Evolutionary conservation across 768 basidiomycete species (phyloP), one percentile per base, ranked within the genome.

Genomic region (Mycena capillaripes): DNA sequence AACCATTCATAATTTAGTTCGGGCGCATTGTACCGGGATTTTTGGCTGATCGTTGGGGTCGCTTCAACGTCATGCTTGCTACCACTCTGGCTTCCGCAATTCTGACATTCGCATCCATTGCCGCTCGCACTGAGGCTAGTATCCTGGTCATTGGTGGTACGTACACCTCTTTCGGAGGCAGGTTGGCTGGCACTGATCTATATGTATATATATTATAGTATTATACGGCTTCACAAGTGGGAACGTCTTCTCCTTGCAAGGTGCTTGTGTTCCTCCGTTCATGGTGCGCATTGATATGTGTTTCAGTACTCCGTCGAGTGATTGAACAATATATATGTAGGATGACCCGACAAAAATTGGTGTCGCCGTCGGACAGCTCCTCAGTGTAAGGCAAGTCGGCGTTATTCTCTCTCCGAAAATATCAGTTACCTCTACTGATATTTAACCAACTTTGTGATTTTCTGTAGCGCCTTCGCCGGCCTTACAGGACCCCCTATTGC

Each of bases 151-250:
- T 75, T 50, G 68, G 62, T 3, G 60, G 60, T 62, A 48, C 27
- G 44, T 19, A 11, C 16, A 2, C 38, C 11, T 38, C 38, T 10
- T 38, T 38, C 7, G 1, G 2, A 38, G 38, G 9, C 9, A 38
- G 38, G 38, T 3, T 38, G 38, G 38, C 3, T 16, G 38, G 38
- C 38, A 16, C 7, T 10, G 2, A 11, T 10, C 38, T 38, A 16
- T n/a, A 38, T 38, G 38, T 38, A 10, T 8, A 38, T 16, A 38
- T 48, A 46, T 48, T 48, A 46, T 48, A 75, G 74, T 68, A 19
- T 44, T 75, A 19, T 75, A 75, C 65, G 75, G 75, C 16, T 75
- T 75, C 61, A 70, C 75, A 44, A 73, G 71, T 12, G 75, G 75
- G 5, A 75, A 67, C 48, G 63, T 75, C 5, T 32, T 70, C 30